Evolutionary conservation across 768 basidiomycete genomes (phyloP).

Genomic region (Pleurotus salmoneostramineus): DNA sequence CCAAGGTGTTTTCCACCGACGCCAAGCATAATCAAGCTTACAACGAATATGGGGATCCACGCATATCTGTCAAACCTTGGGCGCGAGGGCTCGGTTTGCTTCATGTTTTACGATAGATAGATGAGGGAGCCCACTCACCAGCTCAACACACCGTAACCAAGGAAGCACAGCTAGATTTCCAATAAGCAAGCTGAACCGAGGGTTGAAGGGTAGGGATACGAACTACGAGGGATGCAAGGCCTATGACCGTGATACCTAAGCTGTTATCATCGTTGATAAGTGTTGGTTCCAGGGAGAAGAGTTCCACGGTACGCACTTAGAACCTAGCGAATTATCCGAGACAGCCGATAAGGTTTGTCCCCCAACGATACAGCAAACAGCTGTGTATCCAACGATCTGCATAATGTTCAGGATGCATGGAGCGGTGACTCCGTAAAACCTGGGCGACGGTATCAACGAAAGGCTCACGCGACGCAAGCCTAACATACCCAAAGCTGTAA

Average conservation of each 20-base stretch:
- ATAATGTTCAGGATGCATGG: conserved; percentile 61
- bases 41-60: conserved; percentile 77
- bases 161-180: conserved; percentile 43
- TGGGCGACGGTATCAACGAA: conserved; percentile 15
- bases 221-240: conserved; percentile 60
- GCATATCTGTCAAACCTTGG: conserved; percentile 63
- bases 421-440: conserved; percentile 61
- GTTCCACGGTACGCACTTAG: conserved; percentile 20
- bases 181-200: neutral
- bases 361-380: conserved; percentile 69
- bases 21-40: conserved; percentile 67
- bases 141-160: conserved; percentile 46
- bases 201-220: conserved; percentile 23
- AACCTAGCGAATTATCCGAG: conserved; percentile 26
- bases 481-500: conserved; percentile 31
- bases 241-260: conserved; percentile 81
- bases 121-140: conserved; percentile 25
- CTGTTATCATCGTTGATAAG: conserved; percentile 25
- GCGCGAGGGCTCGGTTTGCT: neutral
- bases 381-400: conserved; percentile 64
- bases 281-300: neutral
- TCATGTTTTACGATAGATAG: neutral
- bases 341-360: conserved; percentile 49
- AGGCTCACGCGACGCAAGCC: conserved; percentile 6
- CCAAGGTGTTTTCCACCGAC: conserved; percentile 70